These are phyloP conservation scores for Ogataea hybrid DNA, from an alignment of 1,139 yeast genomes.

Conservation along the genomic window DNA sequence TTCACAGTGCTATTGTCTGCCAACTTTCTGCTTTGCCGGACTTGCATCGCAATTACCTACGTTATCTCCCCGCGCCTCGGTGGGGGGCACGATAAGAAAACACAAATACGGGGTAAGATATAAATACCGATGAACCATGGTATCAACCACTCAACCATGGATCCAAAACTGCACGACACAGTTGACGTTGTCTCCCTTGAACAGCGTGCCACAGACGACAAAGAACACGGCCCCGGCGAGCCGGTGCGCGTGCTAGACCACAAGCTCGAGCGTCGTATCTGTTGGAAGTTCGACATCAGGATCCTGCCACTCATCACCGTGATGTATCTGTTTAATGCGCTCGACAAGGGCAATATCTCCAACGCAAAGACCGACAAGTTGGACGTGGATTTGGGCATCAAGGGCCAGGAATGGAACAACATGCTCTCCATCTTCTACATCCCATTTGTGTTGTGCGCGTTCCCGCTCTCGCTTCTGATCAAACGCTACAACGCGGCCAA, in stretches of 20 bases:
- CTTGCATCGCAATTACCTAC: slow-evolving; percentile 31
- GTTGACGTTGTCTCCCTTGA: slow-evolving; percentile 1
- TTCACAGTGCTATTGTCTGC: too few relatives aligned
- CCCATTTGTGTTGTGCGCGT: too few relatives aligned
- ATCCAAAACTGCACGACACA: neutral
- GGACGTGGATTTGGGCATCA: too few relatives aligned
- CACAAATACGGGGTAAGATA: neutral
- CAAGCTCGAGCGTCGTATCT: slow-evolving; percentile 26
- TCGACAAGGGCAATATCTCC: too few relatives aligned
- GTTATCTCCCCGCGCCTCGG: neutral
- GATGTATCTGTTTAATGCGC: slow-evolving; percentile 25
- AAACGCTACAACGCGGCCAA: too few relatives aligned
- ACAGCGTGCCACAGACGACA: neutral
- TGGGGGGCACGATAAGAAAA: neutral
- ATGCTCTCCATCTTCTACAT: too few relatives aligned
- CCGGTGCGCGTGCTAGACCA: slow-evolving; percentile 7
- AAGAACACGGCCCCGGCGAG: neutral
- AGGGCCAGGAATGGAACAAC: too few relatives aligned
- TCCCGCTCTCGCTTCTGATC: too few relatives aligned
- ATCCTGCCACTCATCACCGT: slow-evolving; percentile 28
- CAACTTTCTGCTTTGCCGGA: too few relatives aligned
- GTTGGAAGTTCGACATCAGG: slow-evolving; percentile 37
- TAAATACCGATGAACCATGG: neutral
- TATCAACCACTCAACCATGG: neutral
- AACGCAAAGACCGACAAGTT: too few relatives aligned